Conservation (phyloP, 2,329 filamentous ascomycete genomes). For the Orbilia blumenaviensis region DNA sequence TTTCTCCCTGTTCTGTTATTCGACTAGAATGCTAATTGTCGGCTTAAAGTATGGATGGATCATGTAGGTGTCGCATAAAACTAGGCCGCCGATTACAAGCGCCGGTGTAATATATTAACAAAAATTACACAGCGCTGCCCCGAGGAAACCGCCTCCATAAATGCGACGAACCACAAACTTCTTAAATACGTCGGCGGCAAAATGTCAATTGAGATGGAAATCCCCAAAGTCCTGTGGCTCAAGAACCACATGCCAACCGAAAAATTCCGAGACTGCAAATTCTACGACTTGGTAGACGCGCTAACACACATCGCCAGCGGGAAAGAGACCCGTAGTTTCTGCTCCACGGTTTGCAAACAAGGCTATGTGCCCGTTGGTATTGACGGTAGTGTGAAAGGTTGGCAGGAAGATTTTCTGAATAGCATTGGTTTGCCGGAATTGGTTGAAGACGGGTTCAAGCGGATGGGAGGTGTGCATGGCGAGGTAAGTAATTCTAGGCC, state of each 20-base stretch:
- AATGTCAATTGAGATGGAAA: constrained; percentile 99
- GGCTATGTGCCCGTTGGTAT: constrained; percentile 96
- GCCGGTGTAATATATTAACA: background rate
- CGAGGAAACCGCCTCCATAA: constrained; percentile 91
- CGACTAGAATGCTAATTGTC: background rate
- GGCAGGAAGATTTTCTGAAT: constrained; percentile 93
- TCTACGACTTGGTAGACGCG: constrained; percentile 93
- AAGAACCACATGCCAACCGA: constrained; percentile 98
- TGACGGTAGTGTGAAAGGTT: constrained; percentile 95
- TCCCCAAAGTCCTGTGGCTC: constrained; percentile 96
- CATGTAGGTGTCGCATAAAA: constrained; percentile 61
- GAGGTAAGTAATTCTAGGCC: constrained; percentile 79
- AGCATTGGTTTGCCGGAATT: constrained; percentile 88
- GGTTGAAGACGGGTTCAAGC: constrained; percentile 84
- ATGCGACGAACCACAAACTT: constrained; percentile 88
- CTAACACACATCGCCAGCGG: constrained; percentile 94
- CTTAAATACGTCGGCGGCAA: constrained; percentile 95
- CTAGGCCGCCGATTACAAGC: background rate
- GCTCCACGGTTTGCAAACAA: constrained; percentile 96
- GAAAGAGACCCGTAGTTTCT: constrained; percentile 89
- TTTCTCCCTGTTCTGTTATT: background rate
- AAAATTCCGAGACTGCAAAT: constrained; percentile 90
- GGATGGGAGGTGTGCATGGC: constrained; percentile 92
- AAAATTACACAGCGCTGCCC: constrained; percentile 72
- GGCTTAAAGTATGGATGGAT: constrained; percentile 79